Conservation (phyloP, 2,329 filamentous ascomycete genomes). For the Fusarium sp. region DNA sequence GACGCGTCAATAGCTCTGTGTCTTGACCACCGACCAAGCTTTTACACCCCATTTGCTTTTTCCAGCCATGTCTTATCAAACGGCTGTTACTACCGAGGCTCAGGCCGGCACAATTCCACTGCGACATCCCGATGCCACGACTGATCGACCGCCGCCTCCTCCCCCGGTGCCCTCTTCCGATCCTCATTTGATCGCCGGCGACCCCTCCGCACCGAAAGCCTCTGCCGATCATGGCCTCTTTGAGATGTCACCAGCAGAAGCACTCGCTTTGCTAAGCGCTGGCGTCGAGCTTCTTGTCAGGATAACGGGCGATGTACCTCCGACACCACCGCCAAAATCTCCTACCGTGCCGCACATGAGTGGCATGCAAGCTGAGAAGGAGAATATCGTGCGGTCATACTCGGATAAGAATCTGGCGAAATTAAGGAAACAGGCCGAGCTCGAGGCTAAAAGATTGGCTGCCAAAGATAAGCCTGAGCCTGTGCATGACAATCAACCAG, state of each 20-base stretch:
- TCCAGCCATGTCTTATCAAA: conserved; percentile 38
- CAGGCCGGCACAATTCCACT: conserved; percentile 31
- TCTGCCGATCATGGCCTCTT: conserved; percentile 70
- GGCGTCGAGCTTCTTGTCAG: conserved; percentile 75
- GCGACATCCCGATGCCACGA: conserved; percentile 37
- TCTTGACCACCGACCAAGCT: conserved; percentile 31
- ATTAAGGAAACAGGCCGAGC: conserved; percentile 53
- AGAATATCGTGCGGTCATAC: conserved; percentile 64
- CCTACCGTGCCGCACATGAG: conserved; percentile 72
- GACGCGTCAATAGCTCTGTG: conserved; percentile 36
- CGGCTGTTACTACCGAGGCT: conserved; percentile 32
- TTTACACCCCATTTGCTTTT: not conserved
- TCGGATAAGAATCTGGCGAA: conserved; percentile 62
- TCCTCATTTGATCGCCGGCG: conserved; percentile 43
- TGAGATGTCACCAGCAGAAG: conserved; percentile 74
- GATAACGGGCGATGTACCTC: conserved; percentile 79
- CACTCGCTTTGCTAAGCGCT: conserved; percentile 80
- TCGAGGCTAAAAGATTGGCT: conserved; percentile 38
- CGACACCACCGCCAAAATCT: conserved; percentile 74
- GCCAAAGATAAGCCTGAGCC: conserved; percentile 20
- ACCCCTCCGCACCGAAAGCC: conserved; percentile 35
- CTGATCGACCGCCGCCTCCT: conserved; percentile 48
- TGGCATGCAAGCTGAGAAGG: conserved; percentile 69
- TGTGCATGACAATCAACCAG: not conserved
- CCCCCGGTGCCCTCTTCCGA: conserved; percentile 54